Base-by-base conservation (phyloP, 176 grass and related monocot species). In the Bonia amplexicaulis region DNA sequence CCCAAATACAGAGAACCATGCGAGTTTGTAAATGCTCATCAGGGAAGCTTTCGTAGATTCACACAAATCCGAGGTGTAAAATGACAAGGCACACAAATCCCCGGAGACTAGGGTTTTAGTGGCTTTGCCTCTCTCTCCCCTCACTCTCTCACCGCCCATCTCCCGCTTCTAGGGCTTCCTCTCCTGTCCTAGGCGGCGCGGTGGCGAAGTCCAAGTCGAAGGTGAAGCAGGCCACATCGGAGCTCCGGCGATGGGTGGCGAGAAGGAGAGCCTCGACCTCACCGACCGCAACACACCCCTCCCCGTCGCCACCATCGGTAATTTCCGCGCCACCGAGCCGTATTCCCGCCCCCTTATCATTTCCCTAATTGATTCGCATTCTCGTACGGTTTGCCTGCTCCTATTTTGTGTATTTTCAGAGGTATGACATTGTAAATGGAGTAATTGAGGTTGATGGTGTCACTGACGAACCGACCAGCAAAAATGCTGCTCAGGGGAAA, bases 341-440 rank as follows among this genome's bases (percentile, higher is more conserved):
- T 46, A 29, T 31, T 15, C 11, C 23, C 17, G 8, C n/a, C 2
- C 63, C 61, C 19, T 61, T 45, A 23, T 22, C 2, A 5, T 35
- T 2, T 33, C 51, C 67, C 16, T 80, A 78, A 87, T 26, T 66
- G 76, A 91, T 80, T 44, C 19, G 19, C 33, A 7, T 79, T 76
- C 40, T 69, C 52, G 13, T 2, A 19, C 49, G 81, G 14, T 80
- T 82, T 35, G 58, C 5, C 13, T 76, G 15, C 29, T 20, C 33
- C 40, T 40, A 22, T 54, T 81, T 80, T 69, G 5, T 6, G 1
- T 81, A 68, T 63, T 42, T 6, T 55, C 84, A 99, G 93, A 89
- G 96, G 65, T 91, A 89, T 86, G 85, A 90, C 60, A 99, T 99
- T 87, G 93, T 98, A 62, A 98, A 95, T 84, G 96, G 93, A 80